Evolutionary conservation across 2,329 filamentous ascomycete species (phyloP).

Genomic region (Volutella citrinella): DNA sequence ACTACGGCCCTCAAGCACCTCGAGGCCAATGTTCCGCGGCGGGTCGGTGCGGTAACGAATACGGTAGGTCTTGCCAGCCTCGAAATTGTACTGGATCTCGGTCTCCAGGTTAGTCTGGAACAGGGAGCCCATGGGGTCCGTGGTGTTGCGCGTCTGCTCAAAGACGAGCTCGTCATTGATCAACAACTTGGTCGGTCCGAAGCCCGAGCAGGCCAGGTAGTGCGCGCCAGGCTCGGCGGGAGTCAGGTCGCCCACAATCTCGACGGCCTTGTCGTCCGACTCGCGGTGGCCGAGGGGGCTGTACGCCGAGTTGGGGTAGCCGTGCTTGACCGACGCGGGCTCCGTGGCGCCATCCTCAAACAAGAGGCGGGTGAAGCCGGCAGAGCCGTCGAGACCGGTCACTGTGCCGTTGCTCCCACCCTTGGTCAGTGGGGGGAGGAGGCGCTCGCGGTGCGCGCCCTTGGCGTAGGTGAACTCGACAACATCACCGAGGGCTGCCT

Average conservation of each 20-base stretch:
- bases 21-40: slow-evolving; percentile 24
- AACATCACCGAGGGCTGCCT: slow-evolving; percentile 16
- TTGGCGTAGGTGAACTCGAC: slow-evolving; percentile 22
- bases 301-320: slow-evolving; percentile 17
- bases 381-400: slow-evolving; percentile 23
- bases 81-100: slow-evolving; percentile 22
- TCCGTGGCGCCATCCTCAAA: slow-evolving; percentile 18
- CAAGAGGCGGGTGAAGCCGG: slow-evolving; percentile 25
- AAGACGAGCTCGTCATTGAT: slow-evolving; percentile 26
- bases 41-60: slow-evolving; percentile 26
- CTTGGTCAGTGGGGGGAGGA: slow-evolving; percentile 14
- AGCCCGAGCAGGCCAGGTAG: slow-evolving; percentile 28
- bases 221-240: slow-evolving; percentile 24
- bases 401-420: slow-evolving; percentile 17
- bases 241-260: slow-evolving; percentile 27
- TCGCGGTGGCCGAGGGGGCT: slow-evolving; percentile 24
- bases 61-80: slow-evolving; percentile 23
- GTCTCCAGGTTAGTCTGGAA: slow-evolving; percentile 25
- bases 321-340: slow-evolving; percentile 15
- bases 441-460: slow-evolving; percentile 19
- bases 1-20: slow-evolving; percentile 26
- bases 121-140: slow-evolving; percentile 29
- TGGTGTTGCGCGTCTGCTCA: slow-evolving; percentile 23
- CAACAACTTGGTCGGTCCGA: slow-evolving; percentile 24
- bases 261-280: slow-evolving; percentile 21